Conservation (phyloP, 176 grass and related monocot species). For the Oryza nivara region DNA sequence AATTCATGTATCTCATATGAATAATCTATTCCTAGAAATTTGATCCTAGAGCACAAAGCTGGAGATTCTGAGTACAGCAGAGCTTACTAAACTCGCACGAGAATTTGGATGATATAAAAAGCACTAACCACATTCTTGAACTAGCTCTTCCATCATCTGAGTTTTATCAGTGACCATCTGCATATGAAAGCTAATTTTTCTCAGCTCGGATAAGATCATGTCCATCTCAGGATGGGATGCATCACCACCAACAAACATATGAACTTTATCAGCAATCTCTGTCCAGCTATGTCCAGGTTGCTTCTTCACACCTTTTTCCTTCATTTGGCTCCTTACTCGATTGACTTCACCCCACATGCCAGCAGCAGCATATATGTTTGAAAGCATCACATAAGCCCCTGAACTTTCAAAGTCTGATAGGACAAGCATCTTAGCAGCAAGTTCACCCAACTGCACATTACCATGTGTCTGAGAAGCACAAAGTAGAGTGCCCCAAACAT, state of each 20-base stretch:
- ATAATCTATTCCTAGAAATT: slow-evolving; percentile 33
- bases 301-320: slow-evolving; percentile 85
- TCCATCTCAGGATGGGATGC: slow-evolving; percentile 81
- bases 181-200: slow-evolving; percentile 83
- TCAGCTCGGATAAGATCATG: slow-evolving; percentile 59
- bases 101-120: slow-evolving; percentile 24
- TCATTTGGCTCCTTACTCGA: slow-evolving; percentile 77
- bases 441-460: slow-evolving; percentile 78
- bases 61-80: neutral
- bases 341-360: slow-evolving; percentile 86
- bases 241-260: slow-evolving; percentile 84
- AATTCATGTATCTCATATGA: slow-evolving; percentile 21
- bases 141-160: slow-evolving; percentile 29
- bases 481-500: slow-evolving; percentile 72
- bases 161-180: slow-evolving; percentile 49
- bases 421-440: slow-evolving; percentile 77
- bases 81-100: slow-evolving; percentile 1
- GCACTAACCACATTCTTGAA: slow-evolving; percentile 27
- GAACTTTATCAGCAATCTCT: slow-evolving; percentile 78
- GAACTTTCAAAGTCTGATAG: slow-evolving; percentile 62
- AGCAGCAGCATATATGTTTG: slow-evolving; percentile 87
- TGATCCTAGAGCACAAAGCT: slow-evolving; percentile 25
- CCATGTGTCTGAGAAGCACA: slow-evolving; percentile 65
- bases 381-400: slow-evolving; percentile 84
- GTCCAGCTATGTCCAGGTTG: slow-evolving; percentile 90